Conservation (phyloP, 176 grass and related monocot species). For the Raddia distichophylla region DNA sequence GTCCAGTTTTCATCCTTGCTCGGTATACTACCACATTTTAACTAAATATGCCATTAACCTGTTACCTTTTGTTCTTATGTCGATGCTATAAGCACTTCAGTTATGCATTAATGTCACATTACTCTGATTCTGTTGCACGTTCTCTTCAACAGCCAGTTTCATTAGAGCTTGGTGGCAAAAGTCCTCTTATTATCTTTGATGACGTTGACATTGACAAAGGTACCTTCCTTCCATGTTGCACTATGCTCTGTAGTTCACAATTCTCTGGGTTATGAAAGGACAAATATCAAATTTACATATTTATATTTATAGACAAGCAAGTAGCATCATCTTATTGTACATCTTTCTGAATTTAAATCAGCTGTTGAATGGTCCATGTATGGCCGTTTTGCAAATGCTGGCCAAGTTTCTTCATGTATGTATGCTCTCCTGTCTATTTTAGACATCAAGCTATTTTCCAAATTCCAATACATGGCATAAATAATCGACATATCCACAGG, state of each 20-base stretch:
- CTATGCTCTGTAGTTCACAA: neutral
- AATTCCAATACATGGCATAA: conserved; percentile 41
- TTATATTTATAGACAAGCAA: conserved; percentile 23
- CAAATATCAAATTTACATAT: neutral
- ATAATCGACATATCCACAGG: conserved; percentile 46
- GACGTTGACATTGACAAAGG: too few relatives aligned
- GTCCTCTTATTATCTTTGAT: too few relatives aligned
- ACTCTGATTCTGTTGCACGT: too few relatives aligned
- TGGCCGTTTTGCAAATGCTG: conserved; percentile 82
- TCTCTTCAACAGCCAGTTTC: too few relatives aligned
- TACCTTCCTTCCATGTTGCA: conserved; percentile 20
- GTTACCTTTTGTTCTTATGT: too few relatives aligned
- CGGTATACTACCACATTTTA: too few relatives aligned
- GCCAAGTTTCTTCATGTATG: conserved; percentile 97
- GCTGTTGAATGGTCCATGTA: conserved; percentile 89
- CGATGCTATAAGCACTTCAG: too few relatives aligned
- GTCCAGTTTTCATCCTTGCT: too few relatives aligned
- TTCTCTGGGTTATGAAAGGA: conserved; percentile 22
- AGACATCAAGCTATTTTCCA: neutral
- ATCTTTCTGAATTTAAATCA: conserved; percentile 46
- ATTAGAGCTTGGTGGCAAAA: too few relatives aligned
- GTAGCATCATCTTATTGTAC: conserved; percentile 24
- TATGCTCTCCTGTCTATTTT: conserved; percentile 38
- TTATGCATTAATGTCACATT: too few relatives aligned
- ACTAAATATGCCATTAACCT: too few relatives aligned